These are phyloP conservation scores for Raffaelea arxii DNA, from an alignment of 2,329 filamentous ascomycete genomes.

Conservation along the genomic window DNA sequence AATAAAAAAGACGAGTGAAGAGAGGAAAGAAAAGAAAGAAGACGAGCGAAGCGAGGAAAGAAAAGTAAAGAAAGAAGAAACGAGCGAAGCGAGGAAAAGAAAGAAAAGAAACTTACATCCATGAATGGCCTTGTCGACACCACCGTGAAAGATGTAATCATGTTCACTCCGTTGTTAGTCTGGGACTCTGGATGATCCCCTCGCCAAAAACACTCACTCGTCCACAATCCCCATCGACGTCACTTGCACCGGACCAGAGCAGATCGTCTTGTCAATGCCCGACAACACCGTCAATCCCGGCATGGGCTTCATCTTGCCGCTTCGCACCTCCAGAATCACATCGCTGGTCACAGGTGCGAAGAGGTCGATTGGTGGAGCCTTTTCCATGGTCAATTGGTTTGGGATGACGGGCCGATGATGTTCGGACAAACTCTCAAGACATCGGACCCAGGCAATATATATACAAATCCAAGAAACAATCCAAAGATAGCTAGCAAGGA, in stretches of 20 bases:
- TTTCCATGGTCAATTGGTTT: too few relatives aligned
- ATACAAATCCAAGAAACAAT: too few relatives aligned
- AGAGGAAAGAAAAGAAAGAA: too few relatives aligned
- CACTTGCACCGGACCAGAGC: conserved; percentile 34
- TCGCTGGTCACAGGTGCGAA: conserved; percentile 34
- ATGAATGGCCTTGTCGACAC: conserved; percentile 53
- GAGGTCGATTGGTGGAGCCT: background rate
- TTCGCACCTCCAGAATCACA: conserved; percentile 45
- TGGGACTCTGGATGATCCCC: too few relatives aligned
- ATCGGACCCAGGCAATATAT: too few relatives aligned
- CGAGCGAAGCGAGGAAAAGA: background rate
- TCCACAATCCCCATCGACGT: conserved; percentile 39
- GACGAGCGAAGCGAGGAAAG: too few relatives aligned
- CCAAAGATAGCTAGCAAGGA: too few relatives aligned
- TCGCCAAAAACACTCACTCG: conserved; percentile 34
- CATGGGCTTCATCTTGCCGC: conserved; percentile 45
- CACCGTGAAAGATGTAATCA: conserved; percentile 51
- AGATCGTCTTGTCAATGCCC: conserved; percentile 45
- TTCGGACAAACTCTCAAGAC: too few relatives aligned
- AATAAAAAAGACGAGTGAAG: too few relatives aligned
- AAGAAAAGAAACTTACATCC: conserved; percentile 31
- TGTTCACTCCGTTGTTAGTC: too few relatives aligned
- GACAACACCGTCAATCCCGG: conserved; percentile 39
- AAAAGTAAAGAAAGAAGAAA: background rate
- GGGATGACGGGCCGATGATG: too few relatives aligned